These are phyloP conservation scores for Cryptosporidium sp. DNA, from an alignment of 169 alveolate genomes.

Conservation along the genomic window DNA sequence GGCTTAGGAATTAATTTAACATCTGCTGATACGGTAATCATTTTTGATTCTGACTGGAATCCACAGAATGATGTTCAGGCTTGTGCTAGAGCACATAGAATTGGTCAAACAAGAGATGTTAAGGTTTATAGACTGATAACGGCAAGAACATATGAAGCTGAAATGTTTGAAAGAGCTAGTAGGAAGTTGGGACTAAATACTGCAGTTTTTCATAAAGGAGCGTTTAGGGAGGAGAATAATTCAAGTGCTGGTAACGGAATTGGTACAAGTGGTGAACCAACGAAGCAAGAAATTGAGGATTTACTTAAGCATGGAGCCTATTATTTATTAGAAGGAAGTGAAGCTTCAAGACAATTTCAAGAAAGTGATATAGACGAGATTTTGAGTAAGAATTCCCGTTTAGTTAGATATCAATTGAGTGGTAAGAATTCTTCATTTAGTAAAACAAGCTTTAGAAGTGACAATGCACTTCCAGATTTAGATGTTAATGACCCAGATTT, in stretches of 20 bases:
- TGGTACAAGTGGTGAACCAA: conserved; percentile 76
- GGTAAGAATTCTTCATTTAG: conserved; percentile 84
- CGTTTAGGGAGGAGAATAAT: conserved; percentile 77
- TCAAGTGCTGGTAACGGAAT: conserved; percentile 35
- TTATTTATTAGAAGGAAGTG: conserved; percentile 86
- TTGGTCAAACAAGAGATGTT: conserved; percentile 92
- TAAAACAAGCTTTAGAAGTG: conserved; percentile 84
- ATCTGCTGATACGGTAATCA: conserved; percentile 93
- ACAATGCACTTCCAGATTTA: conserved; percentile 82
- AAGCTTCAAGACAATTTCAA: conserved; percentile 82
- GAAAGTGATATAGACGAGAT: conserved; percentile 87
- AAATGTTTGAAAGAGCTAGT: conserved; percentile 93
- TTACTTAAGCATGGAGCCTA: conserved; percentile 90
- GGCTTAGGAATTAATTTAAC: conserved; percentile 95
- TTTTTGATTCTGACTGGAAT: conserved; percentile 95
- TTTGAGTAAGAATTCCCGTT: conserved; percentile 83
- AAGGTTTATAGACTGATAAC: conserved; percentile 92
- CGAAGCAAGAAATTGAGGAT: conserved; percentile 87
- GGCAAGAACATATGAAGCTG: conserved; percentile 92
- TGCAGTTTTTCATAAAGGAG: conserved; percentile 91
- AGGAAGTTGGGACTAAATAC: conserved; percentile 92
- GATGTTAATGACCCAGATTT: conserved; percentile 87
- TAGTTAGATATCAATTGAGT: conserved; percentile 81
- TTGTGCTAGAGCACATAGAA: conserved; percentile 95
- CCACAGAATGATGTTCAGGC: conserved; percentile 95